These are phyloP conservation scores for Epicoccum sorghinum DNA, from an alignment of 2,329 filamentous ascomycete genomes.

Conservation along the genomic window DNA sequence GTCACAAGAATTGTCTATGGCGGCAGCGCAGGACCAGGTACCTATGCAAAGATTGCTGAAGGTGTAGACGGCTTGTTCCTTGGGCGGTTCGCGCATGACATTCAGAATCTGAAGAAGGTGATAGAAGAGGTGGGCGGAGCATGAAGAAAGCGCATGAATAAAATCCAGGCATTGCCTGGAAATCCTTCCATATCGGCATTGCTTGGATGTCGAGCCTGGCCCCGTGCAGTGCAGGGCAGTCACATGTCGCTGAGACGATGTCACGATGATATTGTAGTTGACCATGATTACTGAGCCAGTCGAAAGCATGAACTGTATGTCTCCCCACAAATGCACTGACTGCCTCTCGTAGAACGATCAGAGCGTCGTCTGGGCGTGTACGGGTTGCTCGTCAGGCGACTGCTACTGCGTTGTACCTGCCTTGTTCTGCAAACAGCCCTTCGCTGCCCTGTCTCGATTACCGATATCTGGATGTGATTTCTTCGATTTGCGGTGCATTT, in stretches of 20 bases:
- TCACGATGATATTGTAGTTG: slow-evolving; percentile 1
- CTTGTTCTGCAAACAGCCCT: too few species aligned
- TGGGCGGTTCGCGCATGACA: slow-evolving; percentile 80
- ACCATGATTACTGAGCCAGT: slow-evolving; percentile 10
- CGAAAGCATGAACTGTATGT: neutral
- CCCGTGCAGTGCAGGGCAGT: too few species aligned
- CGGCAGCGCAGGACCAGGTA: slow-evolving; percentile 79
- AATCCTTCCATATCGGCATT: neutral
- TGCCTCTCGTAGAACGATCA: neutral
- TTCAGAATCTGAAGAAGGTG: slow-evolving; percentile 72
- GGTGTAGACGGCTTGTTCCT: slow-evolving; percentile 82
- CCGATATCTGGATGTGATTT: too few species aligned
- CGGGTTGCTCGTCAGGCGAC: neutral
- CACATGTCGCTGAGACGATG: too few species aligned
- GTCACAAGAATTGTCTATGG: slow-evolving; percentile 77
- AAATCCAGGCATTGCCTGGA: neutral
- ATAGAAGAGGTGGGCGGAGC: slow-evolving; percentile 70
- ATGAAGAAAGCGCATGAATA: neutral
- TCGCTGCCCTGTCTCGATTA: too few species aligned
- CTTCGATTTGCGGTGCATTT: too few species aligned
- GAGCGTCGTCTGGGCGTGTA: neutral
- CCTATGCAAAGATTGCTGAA: slow-evolving; percentile 70
- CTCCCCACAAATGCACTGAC: neutral
- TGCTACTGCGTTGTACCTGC: neutral
- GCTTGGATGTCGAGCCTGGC: too few species aligned